Evolutionary conservation across 805 yeast genomes (phyloP), one percentile per base, ranked within the genome.

Genomic region (Candida tibetensis): DNA sequence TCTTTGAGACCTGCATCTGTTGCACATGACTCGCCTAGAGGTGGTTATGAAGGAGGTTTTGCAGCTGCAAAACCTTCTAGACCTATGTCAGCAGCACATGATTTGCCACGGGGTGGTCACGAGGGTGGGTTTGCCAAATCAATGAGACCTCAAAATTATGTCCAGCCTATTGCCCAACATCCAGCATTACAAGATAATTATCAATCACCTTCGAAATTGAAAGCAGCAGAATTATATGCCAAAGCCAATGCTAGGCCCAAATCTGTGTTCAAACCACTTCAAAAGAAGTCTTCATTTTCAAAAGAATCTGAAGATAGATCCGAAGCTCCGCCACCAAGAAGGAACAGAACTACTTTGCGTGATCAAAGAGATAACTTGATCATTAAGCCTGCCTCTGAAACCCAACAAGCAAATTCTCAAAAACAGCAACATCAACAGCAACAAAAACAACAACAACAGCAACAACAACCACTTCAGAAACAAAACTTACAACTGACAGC

Each of bases 261-360:
- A 12, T 64, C 71, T 30, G 47, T 53, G 2, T 64, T 67, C 51
- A 72, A 69, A 17, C 67, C 69, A 31, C 63, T 66, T 23, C 66
- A 46, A 51, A 60, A 65, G 51, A 66, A 57, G 35, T 81, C 88
- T 0, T 80, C 87, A 27, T 82, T 76, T 52, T 80, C 76, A 46
- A 80, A 75, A 49, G 66, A 47, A 12, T 6, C 27, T 2, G 28
- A 18, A 8, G 16, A 28, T 7, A 21, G 9, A 21, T 7, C 25
- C 9, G 34, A 34, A 8, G 25, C 28, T 12, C 27, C 4, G 57
- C 55, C 12, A 47, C 54, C 17, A 1, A 53, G 55, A 40, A 40
- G 35, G 17, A 73, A 67, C 9, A 65, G 65, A 46, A 66, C 65
- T 37, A 35, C 39, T 3, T 23, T 36, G 39, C 17, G 39, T 10